A percentile compares a stretch with the other conserved stretches of the same genome.
Conservation (phyloP, 192 early-diverging fungal genomes). For the Backusella sp. region DNA sequence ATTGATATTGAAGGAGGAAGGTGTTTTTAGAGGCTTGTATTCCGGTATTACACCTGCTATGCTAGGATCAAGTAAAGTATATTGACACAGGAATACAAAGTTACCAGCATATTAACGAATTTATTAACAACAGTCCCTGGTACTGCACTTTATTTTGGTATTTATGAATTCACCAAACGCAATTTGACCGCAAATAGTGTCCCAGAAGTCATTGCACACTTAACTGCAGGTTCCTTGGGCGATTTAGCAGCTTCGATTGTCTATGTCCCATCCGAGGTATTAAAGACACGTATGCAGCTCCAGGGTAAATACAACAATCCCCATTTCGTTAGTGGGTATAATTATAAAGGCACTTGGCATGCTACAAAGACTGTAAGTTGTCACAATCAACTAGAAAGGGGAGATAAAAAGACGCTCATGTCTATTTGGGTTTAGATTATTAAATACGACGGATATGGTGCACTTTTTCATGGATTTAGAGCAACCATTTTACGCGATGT, state of each 20-base stretch:
- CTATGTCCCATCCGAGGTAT: slow-evolving; percentile 60
- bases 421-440: slow-evolving; percentile 40
- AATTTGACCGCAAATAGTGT: slow-evolving; percentile 41
- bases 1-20: slow-evolving; percentile 54
- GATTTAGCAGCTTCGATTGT: slow-evolving; percentile 56
- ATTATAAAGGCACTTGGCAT: slow-evolving; percentile 66
- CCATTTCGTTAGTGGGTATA: slow-evolving; percentile 64
- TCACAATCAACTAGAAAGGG: background rate
- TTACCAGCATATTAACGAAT: background rate
- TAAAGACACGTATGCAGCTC: slow-evolving; percentile 79
- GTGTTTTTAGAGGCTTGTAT: slow-evolving; percentile 50
- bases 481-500: slow-evolving; percentile 58
- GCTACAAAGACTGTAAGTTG: slow-evolving; percentile 52
- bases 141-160: slow-evolving; percentile 56
- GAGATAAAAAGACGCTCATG: background rate
- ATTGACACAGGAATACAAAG: background rate
- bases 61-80: slow-evolving; percentile 38
- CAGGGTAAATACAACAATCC: slow-evolving; percentile 76
- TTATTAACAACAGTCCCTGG: slow-evolving; percentile 42
- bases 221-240: slow-evolving; percentile 54
- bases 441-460: slow-evolving; percentile 59
- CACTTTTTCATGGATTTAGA: slow-evolving; percentile 55
- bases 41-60: slow-evolving; percentile 57
- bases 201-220: slow-evolving; percentile 52
- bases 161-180: slow-evolving; percentile 57